These are phyloP conservation scores for Ceratocystis eucalypticola DNA, from an alignment of 2,329 filamentous ascomycete species.

Conservation along the genomic window DNA sequence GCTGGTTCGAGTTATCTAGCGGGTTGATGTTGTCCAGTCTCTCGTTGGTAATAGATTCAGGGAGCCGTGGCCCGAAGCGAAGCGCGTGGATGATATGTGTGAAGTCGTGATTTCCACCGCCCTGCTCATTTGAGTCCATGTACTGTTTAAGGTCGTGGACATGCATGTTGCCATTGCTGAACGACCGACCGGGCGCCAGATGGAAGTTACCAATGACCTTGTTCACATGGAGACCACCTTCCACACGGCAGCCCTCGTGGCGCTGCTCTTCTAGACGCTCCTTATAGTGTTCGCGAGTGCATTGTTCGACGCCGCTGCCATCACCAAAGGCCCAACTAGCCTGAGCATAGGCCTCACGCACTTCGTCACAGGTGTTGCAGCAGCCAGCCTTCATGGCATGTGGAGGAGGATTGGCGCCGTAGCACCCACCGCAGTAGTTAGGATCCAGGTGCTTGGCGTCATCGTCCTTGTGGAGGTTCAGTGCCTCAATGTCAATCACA, in stretches of 20 bases:
- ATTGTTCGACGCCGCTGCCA: constrained; percentile 89
- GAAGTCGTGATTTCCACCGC: constrained; percentile 66
- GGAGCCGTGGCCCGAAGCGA: constrained; percentile 84
- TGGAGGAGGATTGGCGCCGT: constrained; percentile 62
- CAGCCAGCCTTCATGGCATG: constrained; percentile 70
- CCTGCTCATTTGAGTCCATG: constrained; percentile 46
- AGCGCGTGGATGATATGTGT: constrained; percentile 78
- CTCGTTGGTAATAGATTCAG: constrained; percentile 47
- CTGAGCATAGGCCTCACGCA: constrained; percentile 81
- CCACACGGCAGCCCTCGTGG: constrained; percentile 84
- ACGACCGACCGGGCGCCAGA: constrained; percentile 87
- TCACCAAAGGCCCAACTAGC: constrained; percentile 88
- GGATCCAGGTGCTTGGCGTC: constrained; percentile 70
- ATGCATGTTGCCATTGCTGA: constrained; percentile 93
- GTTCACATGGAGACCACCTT: constrained; percentile 86
- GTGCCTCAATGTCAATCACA: constrained; percentile 55
- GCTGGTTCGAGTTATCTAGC: constrained; percentile 65
- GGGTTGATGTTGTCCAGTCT: constrained; percentile 49
- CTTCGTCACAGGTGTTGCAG: constrained; percentile 95
- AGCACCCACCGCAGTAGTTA: constrained; percentile 85
- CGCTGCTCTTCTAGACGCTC: constrained; percentile 80
- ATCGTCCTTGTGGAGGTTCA: constrained; percentile 42
- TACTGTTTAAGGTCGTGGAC: constrained; percentile 97
- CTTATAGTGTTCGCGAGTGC: constrained; percentile 82
- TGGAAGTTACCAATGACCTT: constrained; percentile 99